phyloP scores from a whole-genome alignment of 148 eudicot genomes.

The Fagopyrum esculentum region DNA sequence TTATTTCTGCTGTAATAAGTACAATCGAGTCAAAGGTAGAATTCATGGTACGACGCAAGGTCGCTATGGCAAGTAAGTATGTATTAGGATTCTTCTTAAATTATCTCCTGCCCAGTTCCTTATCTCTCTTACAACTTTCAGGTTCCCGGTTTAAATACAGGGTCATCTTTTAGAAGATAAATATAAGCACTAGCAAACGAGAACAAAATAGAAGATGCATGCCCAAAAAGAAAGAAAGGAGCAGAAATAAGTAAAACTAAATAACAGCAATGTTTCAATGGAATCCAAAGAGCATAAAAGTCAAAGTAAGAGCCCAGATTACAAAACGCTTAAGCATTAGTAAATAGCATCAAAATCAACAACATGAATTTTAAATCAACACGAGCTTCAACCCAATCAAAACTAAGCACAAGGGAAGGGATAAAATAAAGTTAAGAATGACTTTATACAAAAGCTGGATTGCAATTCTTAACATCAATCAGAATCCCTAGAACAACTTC shows the following conservation, averaged over 20 bases:
- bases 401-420: neutral
- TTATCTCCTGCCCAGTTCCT: neutral
- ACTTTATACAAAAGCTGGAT: neutral
- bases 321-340: neutral
- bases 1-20: neutral
- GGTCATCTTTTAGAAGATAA: neutral
- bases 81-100: neutral
- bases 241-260: neutral
- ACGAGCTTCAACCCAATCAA: neutral
- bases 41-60: neutral
- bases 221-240: neutral
- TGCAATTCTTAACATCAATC: neutral
- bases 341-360: neutral
- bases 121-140: neutral
- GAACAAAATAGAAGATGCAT: too few relatives aligned
- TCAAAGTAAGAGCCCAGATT: conserved; percentile 2
- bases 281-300: conserved; percentile 11
- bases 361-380: neutral
- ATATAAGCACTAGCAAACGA: neutral
- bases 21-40: too few relatives aligned
- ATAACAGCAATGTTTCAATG: neutral
- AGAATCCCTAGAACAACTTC: neutral
- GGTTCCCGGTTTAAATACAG: neutral
- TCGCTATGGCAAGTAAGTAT: neutral
- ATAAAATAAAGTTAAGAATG: neutral